Evolutionary conservation across 176 grass and related monocot genomes (phyloP), one percentile per base, ranked within the genome.

Genomic region (Leersia perrieri): DNA sequence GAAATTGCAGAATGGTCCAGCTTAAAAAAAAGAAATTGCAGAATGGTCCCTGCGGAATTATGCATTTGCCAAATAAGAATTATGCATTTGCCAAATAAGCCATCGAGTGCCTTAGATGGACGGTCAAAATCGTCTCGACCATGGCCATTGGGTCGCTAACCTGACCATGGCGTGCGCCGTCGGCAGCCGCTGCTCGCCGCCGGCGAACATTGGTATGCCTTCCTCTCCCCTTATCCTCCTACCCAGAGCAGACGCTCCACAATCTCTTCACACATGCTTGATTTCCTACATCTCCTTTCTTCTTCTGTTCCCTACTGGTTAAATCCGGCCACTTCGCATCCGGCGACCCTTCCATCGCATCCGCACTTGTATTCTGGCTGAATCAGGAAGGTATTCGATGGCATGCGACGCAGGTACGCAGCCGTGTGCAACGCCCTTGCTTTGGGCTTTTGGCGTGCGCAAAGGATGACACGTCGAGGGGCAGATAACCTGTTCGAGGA

Each of bases 401-500:
- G 84, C 51, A 84, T 89, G 7, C 60, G 61, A 4, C 35, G 9
- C 18, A 68, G 61, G 14, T 83, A 86, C 26, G 41, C 80, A 0
- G 80, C 92, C 16, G 76, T 87, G 16, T 35, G 81, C 80, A 92
- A 87, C 23, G 73, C 90, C 36, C 88, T 79, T n/a, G n/a, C n/a
- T n/a, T n/a, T n/a, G n/a, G n/a, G n/a, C 81, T 92, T 22, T 82
- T 66, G 2, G 85, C 90, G 1, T 98, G 83, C 65, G 55, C 83
- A 0, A 84, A 63, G 34, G 28, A 62, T 2, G 70, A 78, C 35
- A 65, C 38, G 29, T 94, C 5, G 75, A 55, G 4, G 25, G 2
- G 95, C 86, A 15, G 81, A 69, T 70, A 51, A 81, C 57, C 80
- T 98, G 90, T 98, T 94, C 35, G 86, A 78, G 28, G 64, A 84